Evolutionary conservation across 805 yeast genomes (phyloP).

Genomic region (Starmerella apis): DNA sequence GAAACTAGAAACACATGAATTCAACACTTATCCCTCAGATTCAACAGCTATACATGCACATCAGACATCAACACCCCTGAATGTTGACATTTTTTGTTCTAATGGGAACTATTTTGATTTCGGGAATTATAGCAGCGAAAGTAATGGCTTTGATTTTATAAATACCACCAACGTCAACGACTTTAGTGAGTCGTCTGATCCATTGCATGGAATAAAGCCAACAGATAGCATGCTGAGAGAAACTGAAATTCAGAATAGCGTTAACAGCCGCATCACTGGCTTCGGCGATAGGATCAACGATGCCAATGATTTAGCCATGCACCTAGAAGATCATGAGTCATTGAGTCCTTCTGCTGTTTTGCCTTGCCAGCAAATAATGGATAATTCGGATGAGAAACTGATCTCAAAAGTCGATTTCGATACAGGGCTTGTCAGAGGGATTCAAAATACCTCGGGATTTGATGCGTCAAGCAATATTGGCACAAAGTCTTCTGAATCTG

Average conservation of each 20-base stretch:
- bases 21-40: background rate
- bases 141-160: background rate
- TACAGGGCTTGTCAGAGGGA: background rate
- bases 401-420: background rate
- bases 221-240: background rate
- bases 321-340: too few relatives aligned
- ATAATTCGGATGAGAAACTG: background rate
- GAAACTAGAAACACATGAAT: background rate
- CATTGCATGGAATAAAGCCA: background rate
- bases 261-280: background rate
- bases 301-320: too few relatives aligned
- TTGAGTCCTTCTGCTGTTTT: background rate
- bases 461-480: background rate
- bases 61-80: background rate
- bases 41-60: background rate
- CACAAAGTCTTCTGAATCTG: too few relatives aligned
- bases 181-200: background rate
- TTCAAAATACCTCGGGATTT: background rate
- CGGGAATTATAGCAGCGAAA: background rate
- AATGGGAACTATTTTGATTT: background rate
- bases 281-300: too few relatives aligned
- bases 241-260: background rate
- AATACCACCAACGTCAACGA: background rate
- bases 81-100: background rate
- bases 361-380: background rate